Evolutionary conservation across 306 rosid genomes (phyloP), one percentile per base, ranked within the genome.

Genomic region (Begonia peltatifolia): DNA sequence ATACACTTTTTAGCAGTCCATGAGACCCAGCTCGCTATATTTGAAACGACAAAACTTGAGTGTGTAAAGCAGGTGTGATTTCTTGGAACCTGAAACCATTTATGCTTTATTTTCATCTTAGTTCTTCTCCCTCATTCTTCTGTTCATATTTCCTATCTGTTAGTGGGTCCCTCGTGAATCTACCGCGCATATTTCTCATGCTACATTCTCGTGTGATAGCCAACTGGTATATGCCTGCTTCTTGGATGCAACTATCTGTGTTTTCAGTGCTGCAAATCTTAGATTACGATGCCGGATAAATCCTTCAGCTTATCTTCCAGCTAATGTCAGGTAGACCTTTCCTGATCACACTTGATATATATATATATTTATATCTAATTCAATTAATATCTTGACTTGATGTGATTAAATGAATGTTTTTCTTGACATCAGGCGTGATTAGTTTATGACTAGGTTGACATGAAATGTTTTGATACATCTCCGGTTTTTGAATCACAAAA

Each of bases 201-300:
- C 95, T 52, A 82, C 95, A 50, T 89, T 89, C 85, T 89, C 97
- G 14, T 89, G 97, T 41, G 95, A 90, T 76, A 86, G 99, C 68
- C 95, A 80, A 78, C 76, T 90, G 56, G 63, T 90, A 63, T 83
- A 79, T 66, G 94, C 95, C 72, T 76, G 95, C 81, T 86, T 90
- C 54, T 71, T 90, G 69, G 95, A 90, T 60, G 95, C 84, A 47
- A 66, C 92, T 14, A 67, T 90, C 50, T 76, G 77, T 53, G 92
- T 86, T 59, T 90, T 90, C 23, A 79, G 73, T 48, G 82, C 82
- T 51, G 66, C 86, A 56, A 83, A 70, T 70, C 99, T 92, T 61
- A 81, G 83, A 86, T 63, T 86, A 55, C 78, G 93, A 0, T 86
- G 94, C 69, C 81, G 94, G 30, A 92, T 92, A 70, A 81, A 78